Conservation (phyloP, 345 rosid species). For the Aegle marmelos region DNA sequence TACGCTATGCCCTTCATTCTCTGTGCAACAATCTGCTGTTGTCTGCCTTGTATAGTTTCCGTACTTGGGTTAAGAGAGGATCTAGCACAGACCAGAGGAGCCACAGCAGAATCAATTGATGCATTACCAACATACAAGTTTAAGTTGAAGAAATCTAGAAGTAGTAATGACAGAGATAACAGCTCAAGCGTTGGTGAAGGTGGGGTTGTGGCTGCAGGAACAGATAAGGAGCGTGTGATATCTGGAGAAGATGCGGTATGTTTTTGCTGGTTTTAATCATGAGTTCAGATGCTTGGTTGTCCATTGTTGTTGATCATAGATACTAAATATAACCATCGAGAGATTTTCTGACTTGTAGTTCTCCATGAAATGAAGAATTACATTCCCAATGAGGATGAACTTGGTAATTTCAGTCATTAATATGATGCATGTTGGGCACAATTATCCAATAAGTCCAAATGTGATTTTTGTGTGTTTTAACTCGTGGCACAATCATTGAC, state of each 20-base stretch:
- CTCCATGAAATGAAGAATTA: no score
- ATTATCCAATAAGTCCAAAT: not conserved
- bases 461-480: not conserved
- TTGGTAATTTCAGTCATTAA: not conserved
- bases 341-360: not conserved
- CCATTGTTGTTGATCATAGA: not conserved
- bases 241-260: slow-evolving; percentile 96
- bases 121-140: slow-evolving; percentile 92
- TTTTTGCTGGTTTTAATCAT: slow-evolving; percentile 5
- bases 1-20: slow-evolving; percentile 98
- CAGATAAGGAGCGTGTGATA: slow-evolving; percentile 71
- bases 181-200: slow-evolving; percentile 57
- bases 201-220: slow-evolving; percentile 89
- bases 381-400: no score
- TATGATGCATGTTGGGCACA: not conserved
- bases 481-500: not conserved
- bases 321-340: not conserved
- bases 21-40: slow-evolving; percentile 96
- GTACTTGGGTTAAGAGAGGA: slow-evolving; percentile 94
- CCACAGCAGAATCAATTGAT: slow-evolving; percentile 82
- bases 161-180: slow-evolving; percentile 41
- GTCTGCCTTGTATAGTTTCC: slow-evolving; percentile 93
- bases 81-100: slow-evolving; percentile 81
- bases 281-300: not conserved
- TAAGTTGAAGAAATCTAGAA: slow-evolving; percentile 66